Base-by-base conservation (phyloP, 2,329 filamentous ascomycete genomes). In the Alternaria incomplexa region DNA sequence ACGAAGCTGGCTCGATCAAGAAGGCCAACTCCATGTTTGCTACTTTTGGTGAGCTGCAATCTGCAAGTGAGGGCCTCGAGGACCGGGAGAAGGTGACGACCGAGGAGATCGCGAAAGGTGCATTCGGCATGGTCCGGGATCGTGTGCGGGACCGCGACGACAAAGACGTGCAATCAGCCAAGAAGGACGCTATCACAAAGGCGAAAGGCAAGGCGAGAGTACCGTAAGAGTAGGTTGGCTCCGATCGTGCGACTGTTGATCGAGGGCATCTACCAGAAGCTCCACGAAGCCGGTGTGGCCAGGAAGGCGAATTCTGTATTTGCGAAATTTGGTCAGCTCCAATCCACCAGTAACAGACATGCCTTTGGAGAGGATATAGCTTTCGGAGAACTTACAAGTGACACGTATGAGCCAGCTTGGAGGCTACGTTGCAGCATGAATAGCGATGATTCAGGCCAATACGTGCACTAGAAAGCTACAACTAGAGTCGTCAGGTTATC, bases 401-500 rank as follows among this genome's bases (percentile, higher is more conserved):
- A 36, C 32, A 36, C 32, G 15, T 15, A 36, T 36, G 8, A 36
- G 32, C 15, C 0, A n/a, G 32, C 32, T n/a, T 6, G 15, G n/a
- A n/a, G 32, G 15, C 32, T 36, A 36, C 32, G 32, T 36, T 36
- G 32, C 32, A 36, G 0, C 15, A 5, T 36, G 8, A 9, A 36
- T 36, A n/a, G 15, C 15, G 15, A 36, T 36, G 13, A n/a, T 0
- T n/a, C 1, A 36, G 13, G 7, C 7, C 4, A 36, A 36, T n/a
- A n/a, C 32, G 15, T n/a, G 32, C 32, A 36, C 15, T 13, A 36
- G 32, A 36, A 36, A n/a, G 32, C 32, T 36, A 36, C 15, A n/a
- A 5, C 15, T n/a, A 2, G 13, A 15, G 15, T 36, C 9, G 13
- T 7, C 1, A 4, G 15, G 15, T 0, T n/a, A 2, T n/a, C 1